A percentile compares a stretch with the other conserved stretches of the same genome.
phyloP scores from a whole-genome alignment of 2,329 filamentous ascomycete genomes.

The Cercospora zeae-maydis region DNA sequence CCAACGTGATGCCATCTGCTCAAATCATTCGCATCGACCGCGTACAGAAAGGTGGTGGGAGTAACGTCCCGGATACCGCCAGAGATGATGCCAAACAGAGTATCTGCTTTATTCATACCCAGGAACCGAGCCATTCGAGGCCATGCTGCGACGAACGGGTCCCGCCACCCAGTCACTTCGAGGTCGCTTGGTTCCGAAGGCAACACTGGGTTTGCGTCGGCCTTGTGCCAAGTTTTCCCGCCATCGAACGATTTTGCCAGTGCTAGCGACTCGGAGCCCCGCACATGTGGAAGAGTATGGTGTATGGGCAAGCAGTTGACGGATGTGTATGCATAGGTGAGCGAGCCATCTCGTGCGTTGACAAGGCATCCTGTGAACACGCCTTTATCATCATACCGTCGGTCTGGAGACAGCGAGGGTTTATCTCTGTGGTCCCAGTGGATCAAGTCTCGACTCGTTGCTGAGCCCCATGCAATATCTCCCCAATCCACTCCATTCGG shows the following conservation, averaged over 20 bases:
- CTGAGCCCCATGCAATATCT: conserved; percentile 43
- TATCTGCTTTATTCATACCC: conserved; percentile 17
- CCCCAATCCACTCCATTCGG: conserved; percentile 43
- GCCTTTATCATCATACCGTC: conserved; percentile 40
- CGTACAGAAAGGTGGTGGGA: conserved; percentile 50
- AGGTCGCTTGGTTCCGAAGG: conserved; percentile 35
- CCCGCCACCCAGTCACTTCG: conserved; percentile 43
- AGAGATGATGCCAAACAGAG: conserved; percentile 49
- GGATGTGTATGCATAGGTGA: conserved; percentile 43
- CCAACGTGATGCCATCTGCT: conserved; percentile 48
- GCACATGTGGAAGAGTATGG: conserved; percentile 39
- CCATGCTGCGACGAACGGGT: conserved; percentile 41
- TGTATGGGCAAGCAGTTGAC: conserved; percentile 42
- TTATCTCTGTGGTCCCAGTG: conserved; percentile 36
- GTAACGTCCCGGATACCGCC: conserved; percentile 44
- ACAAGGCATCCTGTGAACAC: conserved; percentile 44
- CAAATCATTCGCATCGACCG: conserved; percentile 41
- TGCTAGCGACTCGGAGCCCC: conserved; percentile 40
- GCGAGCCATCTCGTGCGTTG: conserved; percentile 30
- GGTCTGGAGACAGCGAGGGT: conserved; percentile 36
- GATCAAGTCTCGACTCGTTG: conserved; percentile 40
- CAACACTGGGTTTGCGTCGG: conserved; percentile 40
- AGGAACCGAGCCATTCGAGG: conserved; percentile 26
- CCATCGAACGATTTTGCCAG: conserved; percentile 40
- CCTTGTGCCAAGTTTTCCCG: conserved; percentile 39